Evolutionary conservation across 805 yeast species (phyloP), one percentile per base, ranked within the genome.

Genomic region (Babjeviella inositovora): DNA sequence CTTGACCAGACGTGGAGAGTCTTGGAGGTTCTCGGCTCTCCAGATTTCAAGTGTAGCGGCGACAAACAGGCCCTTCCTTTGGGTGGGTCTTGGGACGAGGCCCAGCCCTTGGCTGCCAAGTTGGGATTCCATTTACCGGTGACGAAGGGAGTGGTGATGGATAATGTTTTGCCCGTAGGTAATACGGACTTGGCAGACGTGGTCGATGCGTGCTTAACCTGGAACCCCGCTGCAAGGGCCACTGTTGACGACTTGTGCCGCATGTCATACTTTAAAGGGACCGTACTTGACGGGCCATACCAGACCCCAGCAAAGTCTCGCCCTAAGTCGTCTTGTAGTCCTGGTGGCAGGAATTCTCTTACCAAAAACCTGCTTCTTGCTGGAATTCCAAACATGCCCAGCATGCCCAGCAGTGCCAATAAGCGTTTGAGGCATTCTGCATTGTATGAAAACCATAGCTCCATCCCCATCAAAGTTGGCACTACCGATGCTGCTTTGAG

Each of bases 21-120:
- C 6, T 44, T 80, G 28, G 62, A 65, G 29, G 53, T 67, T 6
- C 53, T 87, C 23, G 96, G 97, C 0, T 62, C 76, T 5, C 97
- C 97, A 0, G 45, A 31, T 38, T 15, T 29, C 25, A 22, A 17
- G 9, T 33, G 22, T 23, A 24, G 16, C 4, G 32, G 28, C 5
- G 39, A 28, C 11, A 15, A 28, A 32, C 14, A 32, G 31, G 4
- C 31, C 33, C n/a, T 25, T 14, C 75, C 72, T 3, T 46, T 65
- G 18, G 92, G 92, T 10, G 92, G 92, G 0, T 57, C 48, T 27
- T 80, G 93, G 93, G 58, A 57, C 20, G 71, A 70, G 16, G 82
- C 81, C 1, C 47, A 44, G 19, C 27, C 28, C 6, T 50, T 77
- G 25, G 67, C 77, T 1, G 38, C 53, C 2, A 50, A 56, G 7